Evolutionary conservation across 1,139 yeast species (phyloP), one percentile per base, ranked within the genome.

Genomic region (Suhomyces panamericanus): DNA sequence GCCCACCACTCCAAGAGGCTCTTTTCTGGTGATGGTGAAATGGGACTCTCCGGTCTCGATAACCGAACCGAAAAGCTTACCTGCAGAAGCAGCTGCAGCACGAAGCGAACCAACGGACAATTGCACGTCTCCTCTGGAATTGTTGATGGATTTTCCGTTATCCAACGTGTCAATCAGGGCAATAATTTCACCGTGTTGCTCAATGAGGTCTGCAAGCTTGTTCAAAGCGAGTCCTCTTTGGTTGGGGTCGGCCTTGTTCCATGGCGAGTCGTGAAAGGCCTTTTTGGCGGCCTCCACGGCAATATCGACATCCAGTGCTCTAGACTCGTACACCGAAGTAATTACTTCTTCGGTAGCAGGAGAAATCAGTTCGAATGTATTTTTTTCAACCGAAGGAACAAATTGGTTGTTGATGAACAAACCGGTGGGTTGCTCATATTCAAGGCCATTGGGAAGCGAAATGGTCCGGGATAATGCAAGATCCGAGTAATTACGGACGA

Each of bases 1-100:
- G 48, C 91, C 93, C 67, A 88, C 83, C 39, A 85, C 91, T 59
- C 91, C 91, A 54, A 85, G 63, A 49, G 93, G 89, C 67, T 85
- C 90, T 56, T 67, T 67, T 59, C 73, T 67, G 47, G 73, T 47
- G 37, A 52, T 51, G 43, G 43, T 54, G 45, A 56, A 56, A 42
- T 58, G 58, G 2, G 55, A 33, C 35, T 50, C 52, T n/a, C 62
- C 62, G 16, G 59, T 55, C 39, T 58, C 60, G 1, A 56, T 39
- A 15, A 51, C 48, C 26, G 49, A 39, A 11, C 62, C 62, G 22
- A 41, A 42, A 33, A 57, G 43, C 46, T 58, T 58, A 46, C 54
- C 62, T 30, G 59, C 58, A 47, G 49, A 56, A 14, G 59, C 58
- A 17, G 60, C 62, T 10, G 55, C 41, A 22, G 54, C 50, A 40